Conservation (phyloP, 495 filamentous ascomycete species). For the Penicillium odoratum region DNA sequence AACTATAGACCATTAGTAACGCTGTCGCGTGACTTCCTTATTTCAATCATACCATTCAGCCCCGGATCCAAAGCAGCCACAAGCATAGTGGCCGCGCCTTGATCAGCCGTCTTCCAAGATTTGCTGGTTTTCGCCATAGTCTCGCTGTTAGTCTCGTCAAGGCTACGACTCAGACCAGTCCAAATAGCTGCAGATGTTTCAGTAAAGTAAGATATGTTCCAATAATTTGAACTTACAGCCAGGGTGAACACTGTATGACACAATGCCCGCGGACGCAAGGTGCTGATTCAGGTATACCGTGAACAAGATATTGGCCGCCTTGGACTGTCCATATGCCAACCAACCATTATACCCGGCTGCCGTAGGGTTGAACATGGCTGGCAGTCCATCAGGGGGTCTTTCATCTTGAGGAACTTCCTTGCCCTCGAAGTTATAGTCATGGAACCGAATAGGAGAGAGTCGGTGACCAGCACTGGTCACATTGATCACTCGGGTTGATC, state of each 20-base stretch:
- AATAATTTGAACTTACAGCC: constrained; percentile 20
- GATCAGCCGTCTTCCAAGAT: constrained; percentile 45
- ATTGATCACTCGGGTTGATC: constrained; percentile 39
- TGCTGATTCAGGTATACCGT: constrained; percentile 29
- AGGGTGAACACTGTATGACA: constrained; percentile 27
- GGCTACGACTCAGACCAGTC: constrained; percentile 21
- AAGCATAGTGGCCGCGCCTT: constrained; percentile 55
- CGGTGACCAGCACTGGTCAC: constrained; percentile 44
- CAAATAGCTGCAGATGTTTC: constrained; percentile 14
- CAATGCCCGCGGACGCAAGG: constrained; percentile 16
- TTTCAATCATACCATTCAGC: constrained; percentile 30
- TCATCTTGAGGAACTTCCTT: constrained; percentile 20
- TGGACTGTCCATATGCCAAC: constrained; percentile 61
- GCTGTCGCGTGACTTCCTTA: constrained; percentile 8
- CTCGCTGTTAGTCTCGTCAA: constrained; percentile 19
- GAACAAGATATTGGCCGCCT: constrained; percentile 63
- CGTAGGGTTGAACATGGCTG: constrained; percentile 16
- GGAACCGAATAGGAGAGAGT: constrained; percentile 35
- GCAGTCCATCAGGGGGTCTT: constrained; percentile 14
- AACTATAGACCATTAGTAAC: neutral
- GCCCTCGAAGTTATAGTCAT: constrained; percentile 18
- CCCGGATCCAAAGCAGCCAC: constrained; percentile 58
- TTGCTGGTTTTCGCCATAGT: constrained; percentile 22
- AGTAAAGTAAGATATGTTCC: neutral
- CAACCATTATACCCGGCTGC: constrained; percentile 30